phyloP scores from a whole-genome alignment of 306 rosid species.

The Rosa chinensis region DNA sequence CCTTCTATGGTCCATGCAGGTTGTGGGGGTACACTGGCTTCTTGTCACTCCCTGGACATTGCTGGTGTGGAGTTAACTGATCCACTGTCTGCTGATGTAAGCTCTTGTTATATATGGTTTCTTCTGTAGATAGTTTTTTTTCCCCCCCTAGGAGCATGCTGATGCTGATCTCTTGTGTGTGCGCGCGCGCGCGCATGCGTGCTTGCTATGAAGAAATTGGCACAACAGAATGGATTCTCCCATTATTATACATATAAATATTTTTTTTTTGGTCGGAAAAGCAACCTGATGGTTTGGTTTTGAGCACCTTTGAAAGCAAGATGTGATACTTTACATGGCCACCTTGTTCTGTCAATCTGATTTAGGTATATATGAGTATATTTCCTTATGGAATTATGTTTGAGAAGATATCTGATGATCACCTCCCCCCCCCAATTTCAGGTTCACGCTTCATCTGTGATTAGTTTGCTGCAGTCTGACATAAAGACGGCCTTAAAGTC shows the following conservation, averaged over 20 bases:
- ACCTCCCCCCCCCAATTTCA: constrained; percentile 25
- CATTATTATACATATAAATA: too few relatives aligned
- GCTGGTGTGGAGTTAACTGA: constrained; percentile 98
- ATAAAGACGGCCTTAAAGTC: constrained; percentile 89
- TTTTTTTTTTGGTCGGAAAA: background rate
- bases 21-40: constrained; percentile 95
- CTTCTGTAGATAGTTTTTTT: background rate
- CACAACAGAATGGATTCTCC: background rate
- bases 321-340: background rate
- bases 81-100: constrained; percentile 95
- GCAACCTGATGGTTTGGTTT: constrained; percentile 1
- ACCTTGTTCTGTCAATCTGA: background rate
- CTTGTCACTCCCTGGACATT: constrained; percentile 95
- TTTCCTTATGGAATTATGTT: background rate
- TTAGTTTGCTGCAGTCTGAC: constrained; percentile 91
- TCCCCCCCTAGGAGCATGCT: constrained; percentile 12
- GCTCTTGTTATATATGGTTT: constrained; percentile 31
- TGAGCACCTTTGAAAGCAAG: background rate
- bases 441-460: constrained; percentile 83
- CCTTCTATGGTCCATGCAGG: constrained; percentile 98
- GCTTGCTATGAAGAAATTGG: background rate
- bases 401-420: constrained; percentile 12
- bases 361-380: background rate
- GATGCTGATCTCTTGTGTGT: constrained; percentile 11
- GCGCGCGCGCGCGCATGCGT: too few relatives aligned